These are phyloP conservation scores for Epichloe sibirici DNA, from an alignment of 2,329 filamentous ascomycete genomes.

Conservation along the genomic window DNA sequence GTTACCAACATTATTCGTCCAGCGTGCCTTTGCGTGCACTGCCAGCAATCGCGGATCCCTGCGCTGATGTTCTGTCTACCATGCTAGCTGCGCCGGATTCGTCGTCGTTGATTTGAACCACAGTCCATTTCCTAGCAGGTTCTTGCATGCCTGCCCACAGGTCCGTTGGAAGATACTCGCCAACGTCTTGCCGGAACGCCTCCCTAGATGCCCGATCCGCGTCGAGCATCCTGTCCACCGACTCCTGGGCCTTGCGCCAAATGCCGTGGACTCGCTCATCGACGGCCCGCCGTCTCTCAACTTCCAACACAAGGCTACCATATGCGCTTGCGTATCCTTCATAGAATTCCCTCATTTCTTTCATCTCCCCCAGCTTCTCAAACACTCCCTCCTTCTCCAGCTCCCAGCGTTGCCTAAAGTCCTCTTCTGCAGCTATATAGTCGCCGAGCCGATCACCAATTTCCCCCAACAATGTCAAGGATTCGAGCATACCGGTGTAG, in stretches of 20 bases:
- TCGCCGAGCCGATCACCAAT: slow-evolving; percentile 53
- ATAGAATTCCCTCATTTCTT: slow-evolving; percentile 69
- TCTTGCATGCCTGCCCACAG: slow-evolving; percentile 68
- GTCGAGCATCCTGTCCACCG: slow-evolving; percentile 62
- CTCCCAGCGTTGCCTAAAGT: slow-evolving; percentile 58
- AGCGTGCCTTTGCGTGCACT: background rate
- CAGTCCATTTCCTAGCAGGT: slow-evolving; percentile 40
- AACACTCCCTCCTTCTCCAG: slow-evolving; percentile 61
- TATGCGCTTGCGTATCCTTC: slow-evolving; percentile 79
- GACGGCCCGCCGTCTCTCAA: slow-evolving; percentile 58
- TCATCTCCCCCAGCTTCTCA: slow-evolving; percentile 61
- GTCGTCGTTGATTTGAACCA: slow-evolving; percentile 27
- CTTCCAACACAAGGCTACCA: slow-evolving; percentile 71
- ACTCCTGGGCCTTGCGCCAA: slow-evolving; percentile 64
- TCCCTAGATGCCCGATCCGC: slow-evolving; percentile 64
- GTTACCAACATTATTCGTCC: background rate
- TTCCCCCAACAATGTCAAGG: slow-evolving; percentile 56
- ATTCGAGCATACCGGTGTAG: slow-evolving; percentile 46
- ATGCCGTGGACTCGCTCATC: slow-evolving; percentile 64
- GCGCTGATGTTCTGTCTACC: slow-evolving; percentile 4
- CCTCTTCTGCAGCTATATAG: slow-evolving; percentile 51
- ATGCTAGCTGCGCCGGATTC: slow-evolving; percentile 6
- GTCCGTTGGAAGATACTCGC: slow-evolving; percentile 76
- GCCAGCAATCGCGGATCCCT: background rate
- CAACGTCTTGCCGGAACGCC: slow-evolving; percentile 67